Percentiles rank a stretch among this genome's conserved stretches.
These are phyloP conservation scores for Citrus glauca DNA, from an alignment of 345 rosid species.

Conservation along the genomic window DNA sequence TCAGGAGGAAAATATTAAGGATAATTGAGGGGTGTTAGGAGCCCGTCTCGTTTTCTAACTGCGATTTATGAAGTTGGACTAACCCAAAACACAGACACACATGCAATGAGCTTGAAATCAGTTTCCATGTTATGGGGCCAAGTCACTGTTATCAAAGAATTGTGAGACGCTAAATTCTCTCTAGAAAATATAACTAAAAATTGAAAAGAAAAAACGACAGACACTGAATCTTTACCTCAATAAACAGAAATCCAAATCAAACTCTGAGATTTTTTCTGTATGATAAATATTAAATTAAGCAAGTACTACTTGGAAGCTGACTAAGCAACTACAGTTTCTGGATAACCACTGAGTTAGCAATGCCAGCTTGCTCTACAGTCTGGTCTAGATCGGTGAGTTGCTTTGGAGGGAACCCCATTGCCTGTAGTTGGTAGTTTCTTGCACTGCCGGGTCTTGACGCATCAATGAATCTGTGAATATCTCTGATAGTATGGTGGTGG, in stretches of 20 bases:
- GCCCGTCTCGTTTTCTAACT: too few relatives aligned
- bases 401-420: constrained; percentile 96
- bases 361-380: constrained; percentile 88
- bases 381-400: constrained; percentile 63
- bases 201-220: not conserved
- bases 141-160: too few relatives aligned
- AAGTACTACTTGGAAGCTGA: too few relatives aligned
- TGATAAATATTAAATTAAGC: not conserved
- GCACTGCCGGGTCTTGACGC: constrained; percentile 76
- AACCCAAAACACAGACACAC: too few relatives aligned
- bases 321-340: constrained; percentile 62
- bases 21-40: too few relatives aligned
- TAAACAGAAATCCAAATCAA: not conserved
- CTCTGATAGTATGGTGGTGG: constrained; percentile 67
- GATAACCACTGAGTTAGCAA: constrained; percentile 84
- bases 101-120: too few relatives aligned
- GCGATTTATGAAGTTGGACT: too few relatives aligned
- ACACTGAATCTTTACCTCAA: not conserved
- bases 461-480: constrained; percentile 70
- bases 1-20: too few relatives aligned
- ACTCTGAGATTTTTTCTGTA: too few relatives aligned
- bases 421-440: constrained; percentile 65
- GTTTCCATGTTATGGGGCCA: too few relatives aligned
- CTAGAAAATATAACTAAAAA: too few relatives aligned
- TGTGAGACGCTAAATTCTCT: too few relatives aligned